Base-by-base conservation (phyloP, 163 green algal genomes). In the Chlorella variabilis region DNA sequence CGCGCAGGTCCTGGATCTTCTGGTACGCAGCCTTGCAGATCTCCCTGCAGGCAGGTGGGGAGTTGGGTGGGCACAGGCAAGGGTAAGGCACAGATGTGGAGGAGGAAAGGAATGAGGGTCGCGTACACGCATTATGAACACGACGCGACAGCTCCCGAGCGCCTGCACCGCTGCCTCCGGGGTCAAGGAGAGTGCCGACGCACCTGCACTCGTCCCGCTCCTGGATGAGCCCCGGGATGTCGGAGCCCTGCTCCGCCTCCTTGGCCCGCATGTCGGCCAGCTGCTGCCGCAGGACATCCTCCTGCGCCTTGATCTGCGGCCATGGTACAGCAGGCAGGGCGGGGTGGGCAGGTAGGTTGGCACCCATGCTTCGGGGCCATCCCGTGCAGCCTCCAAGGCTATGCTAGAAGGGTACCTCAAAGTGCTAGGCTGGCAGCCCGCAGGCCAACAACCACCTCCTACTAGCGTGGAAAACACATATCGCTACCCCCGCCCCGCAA, bases 1-100 rank as follows among this genome's bases (percentile, higher is more conserved):
- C 82, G 17, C 87, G 77, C 62, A 94, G 67, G 61, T 89, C 77
- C 80, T 90, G 84, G 62, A 90, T 88, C 54, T 89, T 90, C 49
- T 87, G 75, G 75, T 89, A 83, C 5, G 85, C 70, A 23, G 83
- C 56, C 82, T 89, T 91, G 84, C 93, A 90, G 20, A 87, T 66
- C 76, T 93, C 87, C 51, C 89, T 83, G 76, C 45, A 54, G n/a
- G n/a, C n/a, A n/a, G n/a, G n/a, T n/a, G n/a, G n/a, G n/a, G n/a
- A n/a, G n/a, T n/a, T n/a, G n/a, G n/a, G n/a, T n/a, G n/a, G n/a
- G n/a, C n/a, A 39, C 7, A 68, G 25, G 39, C n/a, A 27, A 39
- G 59, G 59, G n/a, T 13, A 36, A 49, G 33, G 34, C 31, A 70
- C 13, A 39, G 23, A 29, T 31, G 36, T 23, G 5, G n/a, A 8